Evolutionary conservation across 176 grass and related monocot species (phyloP), one percentile per base, ranked within the genome.

Genomic region (Aegilops bicornis): DNA sequence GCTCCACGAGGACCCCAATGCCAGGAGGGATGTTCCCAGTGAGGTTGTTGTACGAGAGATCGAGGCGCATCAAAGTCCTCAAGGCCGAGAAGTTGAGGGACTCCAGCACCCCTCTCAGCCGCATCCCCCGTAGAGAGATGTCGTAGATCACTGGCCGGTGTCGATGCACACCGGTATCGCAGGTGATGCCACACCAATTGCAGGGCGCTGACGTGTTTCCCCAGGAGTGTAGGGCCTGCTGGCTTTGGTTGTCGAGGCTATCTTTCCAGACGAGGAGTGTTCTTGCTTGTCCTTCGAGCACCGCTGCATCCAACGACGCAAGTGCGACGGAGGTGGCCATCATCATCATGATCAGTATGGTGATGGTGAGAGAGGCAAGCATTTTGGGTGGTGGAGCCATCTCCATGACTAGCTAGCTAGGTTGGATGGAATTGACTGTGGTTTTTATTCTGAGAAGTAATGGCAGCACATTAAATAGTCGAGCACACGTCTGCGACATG

Each of bases 141-240:
- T 6, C 12, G 17, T 1, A n/a, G 8, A 77, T 58, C 48, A 77
- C 17, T 9, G 0, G 29, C 39, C 4, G n/a, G 0, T 0, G 23
- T 0, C 0, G 1, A 1, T 61, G 20, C 3, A 3, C 15, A 3
- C 3, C 2, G 1, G 3, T 33, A 10, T 1, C 3, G 66, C 66
- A 69, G 3, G 16, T 0, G 65, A 69, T 69, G 30, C 65, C 66
- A 0, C 8, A 30, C 65, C 65, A 68, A 3, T 15, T 33, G 17
- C 65, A 67, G 0, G 62, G 62, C 24, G 62, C 1, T 0, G 23
- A 66, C 3, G 8, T 68, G 64, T 68, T 68, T 33, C 64, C 30
- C 27, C 64, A 66, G 13, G 25, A 66, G 2, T 1, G 64, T 14
- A 66, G 29, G 6, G 64, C 42, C 0, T 13, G 10, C 15, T 42